Conservation (phyloP, 2,329 filamentous ascomycete genomes). For the Ceratocystis eucalypticola region DNA sequence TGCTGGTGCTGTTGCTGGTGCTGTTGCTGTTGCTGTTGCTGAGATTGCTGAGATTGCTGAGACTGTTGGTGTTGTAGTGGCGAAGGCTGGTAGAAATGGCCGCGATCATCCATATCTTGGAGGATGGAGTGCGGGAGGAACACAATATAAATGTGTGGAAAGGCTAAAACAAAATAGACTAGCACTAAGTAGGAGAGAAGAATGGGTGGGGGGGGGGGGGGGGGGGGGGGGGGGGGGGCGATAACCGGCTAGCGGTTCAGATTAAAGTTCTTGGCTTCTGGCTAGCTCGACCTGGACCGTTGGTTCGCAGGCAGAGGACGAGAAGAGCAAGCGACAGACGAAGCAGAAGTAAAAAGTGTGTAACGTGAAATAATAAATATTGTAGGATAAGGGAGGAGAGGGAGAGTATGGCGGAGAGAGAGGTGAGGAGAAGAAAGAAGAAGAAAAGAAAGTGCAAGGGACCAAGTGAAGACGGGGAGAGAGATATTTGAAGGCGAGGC, state of each 20-base stretch:
- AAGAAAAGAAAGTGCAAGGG: background rate
- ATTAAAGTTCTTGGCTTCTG: background rate
- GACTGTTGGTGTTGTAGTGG: conserved; percentile 16
- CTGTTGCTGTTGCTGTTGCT: background rate
- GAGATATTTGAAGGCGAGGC: background rate
- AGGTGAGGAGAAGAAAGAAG: background rate
- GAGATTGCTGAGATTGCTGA: background rate
- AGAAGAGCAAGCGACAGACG: background rate
- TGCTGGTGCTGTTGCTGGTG: background rate
- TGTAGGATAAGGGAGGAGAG: too few relatives aligned
- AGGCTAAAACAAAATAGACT: background rate
- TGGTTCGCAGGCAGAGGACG: background rate
- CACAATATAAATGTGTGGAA: background rate
- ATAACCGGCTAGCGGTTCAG: background rate
- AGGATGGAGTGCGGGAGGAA: background rate
- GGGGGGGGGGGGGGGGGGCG: background rate
- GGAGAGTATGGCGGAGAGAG: background rate
- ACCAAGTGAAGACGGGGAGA: background rate
- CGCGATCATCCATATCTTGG: conserved; percentile 10
- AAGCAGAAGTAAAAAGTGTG: background rate
- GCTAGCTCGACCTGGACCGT: background rate
- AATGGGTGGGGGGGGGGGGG: background rate
- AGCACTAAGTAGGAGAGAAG: background rate
- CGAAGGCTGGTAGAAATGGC: conserved; percentile 26
- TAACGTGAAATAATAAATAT: background rate